Conservation (phyloP, 768 basidiomycete genomes). For the Cyathus striatus region DNA sequence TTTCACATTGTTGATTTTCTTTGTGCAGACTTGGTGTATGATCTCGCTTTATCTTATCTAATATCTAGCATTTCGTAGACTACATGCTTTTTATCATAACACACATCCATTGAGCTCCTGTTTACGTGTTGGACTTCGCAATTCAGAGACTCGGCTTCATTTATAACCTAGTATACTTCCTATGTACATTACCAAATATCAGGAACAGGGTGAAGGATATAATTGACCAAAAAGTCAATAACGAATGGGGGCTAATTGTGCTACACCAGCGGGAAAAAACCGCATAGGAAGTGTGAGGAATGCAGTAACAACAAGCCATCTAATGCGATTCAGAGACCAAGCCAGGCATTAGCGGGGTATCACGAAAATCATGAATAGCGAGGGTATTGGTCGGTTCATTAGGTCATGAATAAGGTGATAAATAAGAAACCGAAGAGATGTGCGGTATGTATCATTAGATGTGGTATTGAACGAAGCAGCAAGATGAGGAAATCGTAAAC, state of each 20-base stretch:
- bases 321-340: not conserved
- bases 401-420: constrained; percentile 12
- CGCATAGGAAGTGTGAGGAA: not conserved
- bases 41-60: constrained; percentile 15
- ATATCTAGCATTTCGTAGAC: constrained; percentile 5
- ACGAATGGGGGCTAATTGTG: not conserved
- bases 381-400: constrained; percentile 11
- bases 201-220: constrained; percentile 1
- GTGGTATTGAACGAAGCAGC: not conserved
- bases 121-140: not conserved
- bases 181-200: constrained; percentile 8
- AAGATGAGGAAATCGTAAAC: not conserved
- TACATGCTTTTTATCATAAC: constrained; percentile 4
- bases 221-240: not conserved
- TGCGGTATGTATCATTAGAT: constrained; percentile 1
- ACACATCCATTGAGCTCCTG: too few species aligned
- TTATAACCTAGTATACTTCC: constrained; percentile 7
- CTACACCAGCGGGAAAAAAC: not conserved
- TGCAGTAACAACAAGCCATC: too few species aligned
- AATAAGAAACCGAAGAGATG: constrained; percentile 3
- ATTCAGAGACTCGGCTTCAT: not conserved
- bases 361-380: not conserved
- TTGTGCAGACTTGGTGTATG: constrained; percentile 63
- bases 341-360: not conserved
- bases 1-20: constrained; percentile 8